phyloP scores from a whole-genome alignment of 768 basidiomycete species.

The Podaxis rugospora region DNA sequence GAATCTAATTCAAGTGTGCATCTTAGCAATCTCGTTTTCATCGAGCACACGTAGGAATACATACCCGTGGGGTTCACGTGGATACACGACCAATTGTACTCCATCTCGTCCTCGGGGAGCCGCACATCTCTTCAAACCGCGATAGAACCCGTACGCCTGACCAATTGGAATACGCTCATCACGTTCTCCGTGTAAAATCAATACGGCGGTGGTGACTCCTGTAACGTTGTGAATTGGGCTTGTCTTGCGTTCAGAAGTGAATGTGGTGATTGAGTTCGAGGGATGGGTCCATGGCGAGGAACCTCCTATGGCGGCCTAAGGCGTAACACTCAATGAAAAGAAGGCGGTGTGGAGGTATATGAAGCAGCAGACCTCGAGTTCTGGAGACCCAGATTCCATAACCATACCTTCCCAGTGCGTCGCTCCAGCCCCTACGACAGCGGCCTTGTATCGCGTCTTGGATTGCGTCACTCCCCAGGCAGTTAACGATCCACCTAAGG shows the following conservation, averaged over 20 bases:
- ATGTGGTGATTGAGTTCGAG: background rate
- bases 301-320: constrained; percentile 26
- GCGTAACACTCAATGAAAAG: background rate
- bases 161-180: constrained; percentile 47
- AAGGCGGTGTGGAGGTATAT: background rate
- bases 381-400: constrained; percentile 29
- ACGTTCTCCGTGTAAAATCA: constrained; percentile 46
- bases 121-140: constrained; percentile 27
- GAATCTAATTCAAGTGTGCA: constrained; percentile 17
- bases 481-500: constrained; percentile 26
- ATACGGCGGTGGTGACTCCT: constrained; percentile 38
- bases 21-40: background rate
- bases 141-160: constrained; percentile 29
- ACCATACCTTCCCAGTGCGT: constrained; percentile 34
- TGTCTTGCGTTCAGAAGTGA: constrained; percentile 18
- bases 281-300: constrained; percentile 25
- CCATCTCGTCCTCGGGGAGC: constrained; percentile 23
- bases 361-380: constrained; percentile 24
- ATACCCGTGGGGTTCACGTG: constrained; percentile 32
- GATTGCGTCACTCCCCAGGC: constrained; percentile 32
- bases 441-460: constrained; percentile 30
- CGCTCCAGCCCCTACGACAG: constrained; percentile 30
- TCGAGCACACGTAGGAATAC: constrained; percentile 2
- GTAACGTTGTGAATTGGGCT: constrained; percentile 32
- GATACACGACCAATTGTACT: constrained; percentile 28